These are phyloP conservation scores for Hortaea werneckii DNA, from an alignment of 2,329 filamentous ascomycete genomes.

Conservation along the genomic window DNA sequence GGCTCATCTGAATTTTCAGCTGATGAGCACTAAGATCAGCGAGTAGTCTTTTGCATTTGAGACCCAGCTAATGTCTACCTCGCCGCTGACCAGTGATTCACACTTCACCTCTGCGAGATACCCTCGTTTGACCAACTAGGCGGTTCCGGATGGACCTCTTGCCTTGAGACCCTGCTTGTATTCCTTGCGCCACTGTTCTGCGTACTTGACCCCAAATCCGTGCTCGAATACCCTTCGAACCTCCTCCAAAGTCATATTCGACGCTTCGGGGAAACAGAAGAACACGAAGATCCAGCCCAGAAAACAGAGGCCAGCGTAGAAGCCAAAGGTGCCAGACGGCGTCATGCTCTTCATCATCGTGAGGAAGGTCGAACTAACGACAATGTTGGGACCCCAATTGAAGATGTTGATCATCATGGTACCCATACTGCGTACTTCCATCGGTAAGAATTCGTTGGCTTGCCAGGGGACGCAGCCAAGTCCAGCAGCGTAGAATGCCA, in stretches of 20 bases:
- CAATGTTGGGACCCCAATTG: conserved; percentile 80
- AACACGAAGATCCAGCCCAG: conserved; percentile 46
- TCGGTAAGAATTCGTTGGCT: conserved; percentile 77
- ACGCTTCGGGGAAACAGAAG: background rate
- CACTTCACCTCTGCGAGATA: too few species aligned
- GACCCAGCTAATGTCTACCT: too few species aligned
- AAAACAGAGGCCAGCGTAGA: conserved; percentile 66
- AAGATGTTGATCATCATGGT: conserved; percentile 67
- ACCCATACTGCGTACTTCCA: conserved; percentile 61
- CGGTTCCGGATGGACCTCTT: too few species aligned
- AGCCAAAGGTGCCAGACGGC: conserved; percentile 65
- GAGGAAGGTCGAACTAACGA: conserved; percentile 77
- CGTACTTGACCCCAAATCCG: background rate
- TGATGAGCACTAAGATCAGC: too few species aligned
- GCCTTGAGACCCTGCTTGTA: background rate
- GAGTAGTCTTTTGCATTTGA: too few species aligned
- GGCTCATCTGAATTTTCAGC: too few species aligned
- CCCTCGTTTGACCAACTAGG: too few species aligned
- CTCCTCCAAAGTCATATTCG: background rate
- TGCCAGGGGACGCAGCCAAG: conserved; percentile 94
- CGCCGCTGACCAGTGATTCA: too few species aligned
- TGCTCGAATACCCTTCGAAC: background rate
- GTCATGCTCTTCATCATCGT: conserved; percentile 72
- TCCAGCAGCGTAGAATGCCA: conserved; percentile 75
- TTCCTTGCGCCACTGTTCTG: background rate